phyloP scores from a whole-genome alignment of 2,329 filamentous ascomycete genomes.

The Talaromyces sp. region DNA sequence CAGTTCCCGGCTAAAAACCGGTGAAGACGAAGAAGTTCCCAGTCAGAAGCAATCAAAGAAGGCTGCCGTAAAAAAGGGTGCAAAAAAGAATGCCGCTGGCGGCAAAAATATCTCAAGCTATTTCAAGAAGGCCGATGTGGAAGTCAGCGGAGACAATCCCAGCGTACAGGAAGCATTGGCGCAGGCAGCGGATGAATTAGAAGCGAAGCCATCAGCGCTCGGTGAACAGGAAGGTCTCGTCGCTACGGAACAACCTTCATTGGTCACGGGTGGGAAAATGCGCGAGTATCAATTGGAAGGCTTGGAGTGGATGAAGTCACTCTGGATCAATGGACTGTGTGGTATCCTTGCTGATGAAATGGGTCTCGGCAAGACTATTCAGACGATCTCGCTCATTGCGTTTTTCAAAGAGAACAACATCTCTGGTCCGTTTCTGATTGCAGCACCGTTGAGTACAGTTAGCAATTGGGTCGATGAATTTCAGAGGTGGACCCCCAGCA shows the following conservation, averaged over 20 bases:
- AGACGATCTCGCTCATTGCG: conserved; percentile 83
- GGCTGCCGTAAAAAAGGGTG: conserved; percentile 22
- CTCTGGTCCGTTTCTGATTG: conserved; percentile 86
- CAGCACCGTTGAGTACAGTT: conserved; percentile 84
- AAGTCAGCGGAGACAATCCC: conserved; percentile 51
- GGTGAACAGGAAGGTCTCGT: conserved; percentile 63
- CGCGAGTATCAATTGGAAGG: conserved; percentile 91
- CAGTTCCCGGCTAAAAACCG: conserved; percentile 31
- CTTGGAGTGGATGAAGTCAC: conserved; percentile 80
- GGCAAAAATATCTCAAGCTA: conserved; percentile 55
- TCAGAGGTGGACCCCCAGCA: conserved; percentile 79
- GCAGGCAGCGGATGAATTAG: conserved; percentile 56
- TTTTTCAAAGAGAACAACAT: conserved; percentile 81
- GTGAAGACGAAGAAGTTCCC: conserved; percentile 18
- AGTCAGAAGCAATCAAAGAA: conserved; percentile 23
- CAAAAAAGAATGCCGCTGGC: conserved; percentile 28
- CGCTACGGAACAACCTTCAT: conserved; percentile 80
- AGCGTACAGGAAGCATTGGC: conserved; percentile 57
- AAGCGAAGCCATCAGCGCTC: conserved; percentile 57
- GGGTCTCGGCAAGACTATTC: conserved; percentile 88
- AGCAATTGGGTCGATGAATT: conserved; percentile 98
- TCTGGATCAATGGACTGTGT: conserved; percentile 86
- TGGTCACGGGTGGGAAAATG: conserved; percentile 86
- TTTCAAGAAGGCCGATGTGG: conserved; percentile 58
- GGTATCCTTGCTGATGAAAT: conserved; percentile 93